Conservation (phyloP, 2,329 filamentous ascomycete species). For the Cytospora piceicola region DNA sequence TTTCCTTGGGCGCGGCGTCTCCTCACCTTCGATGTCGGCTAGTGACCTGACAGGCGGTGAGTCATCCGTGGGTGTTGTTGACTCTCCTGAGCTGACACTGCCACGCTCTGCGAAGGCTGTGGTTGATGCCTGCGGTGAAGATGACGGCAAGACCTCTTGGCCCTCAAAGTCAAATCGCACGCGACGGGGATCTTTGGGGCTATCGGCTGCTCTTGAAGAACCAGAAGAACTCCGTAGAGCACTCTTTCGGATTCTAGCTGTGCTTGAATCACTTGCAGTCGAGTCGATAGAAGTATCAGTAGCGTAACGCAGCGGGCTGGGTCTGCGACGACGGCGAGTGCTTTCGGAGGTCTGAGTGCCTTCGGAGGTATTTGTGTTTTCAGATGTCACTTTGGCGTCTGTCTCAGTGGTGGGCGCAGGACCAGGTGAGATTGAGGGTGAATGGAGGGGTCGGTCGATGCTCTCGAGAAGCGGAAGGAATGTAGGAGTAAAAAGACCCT, state of each 20-base stretch:
- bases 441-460: constrained; percentile 36
- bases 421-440: constrained; percentile 32
- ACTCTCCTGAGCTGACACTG: constrained; percentile 23
- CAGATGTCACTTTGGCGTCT: constrained; percentile 13
- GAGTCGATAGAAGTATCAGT: constrained; percentile 58
- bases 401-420: constrained; percentile 30
- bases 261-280: constrained; percentile 54
- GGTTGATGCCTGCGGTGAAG: constrained; percentile 51
- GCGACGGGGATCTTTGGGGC: constrained; percentile 49
- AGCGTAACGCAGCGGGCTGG: constrained; percentile 42
- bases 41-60: constrained; percentile 35
- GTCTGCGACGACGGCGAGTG: constrained; percentile 28
- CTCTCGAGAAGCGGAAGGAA: constrained; percentile 66
- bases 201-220: constrained; percentile 50
- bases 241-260: constrained; percentile 49
- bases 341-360: constrained; percentile 15
- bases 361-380: constrained; percentile 23
- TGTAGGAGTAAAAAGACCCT: constrained; percentile 65
- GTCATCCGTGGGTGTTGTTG: constrained; percentile 29
- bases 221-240: constrained; percentile 62
- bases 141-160: constrained; percentile 62
- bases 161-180: constrained; percentile 67
- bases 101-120: constrained; percentile 33
- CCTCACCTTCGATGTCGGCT: constrained; percentile 39
- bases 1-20: constrained; percentile 41